A percentile compares a stretch with the other conserved stretches of the same genome.
Conservation (phyloP, 2,329 filamentous ascomycete species). For the Aspergillus niger region DNA sequence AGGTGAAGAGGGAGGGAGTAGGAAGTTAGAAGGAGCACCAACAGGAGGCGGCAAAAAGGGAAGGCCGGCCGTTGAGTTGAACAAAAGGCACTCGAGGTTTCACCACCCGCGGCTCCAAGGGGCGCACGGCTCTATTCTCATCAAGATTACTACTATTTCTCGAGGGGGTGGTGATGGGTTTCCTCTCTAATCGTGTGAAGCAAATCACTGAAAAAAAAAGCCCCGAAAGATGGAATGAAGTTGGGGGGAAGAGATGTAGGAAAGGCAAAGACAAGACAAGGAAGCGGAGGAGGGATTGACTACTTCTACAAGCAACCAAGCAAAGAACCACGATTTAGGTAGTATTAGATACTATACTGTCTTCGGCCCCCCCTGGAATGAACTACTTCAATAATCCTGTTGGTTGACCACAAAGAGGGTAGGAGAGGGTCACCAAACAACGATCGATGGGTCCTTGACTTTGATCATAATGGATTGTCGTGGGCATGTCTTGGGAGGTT, state of each 20-base stretch:
- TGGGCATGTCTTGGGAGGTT: constrained; percentile 1
- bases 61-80: neutral
- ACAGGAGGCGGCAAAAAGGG: constrained; percentile 15
- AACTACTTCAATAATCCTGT: neutral
- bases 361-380: neutral
- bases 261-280: too few relatives aligned
- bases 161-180: too few relatives aligned
- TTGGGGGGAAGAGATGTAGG: too few relatives aligned
- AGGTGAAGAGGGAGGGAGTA: constrained; percentile 9
- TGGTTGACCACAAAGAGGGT: neutral
- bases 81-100: constrained; percentile 9
- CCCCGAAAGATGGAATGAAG: too few relatives aligned
- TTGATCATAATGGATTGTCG: neutral
- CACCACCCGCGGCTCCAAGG: constrained; percentile 2
- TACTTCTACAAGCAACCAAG: too few relatives aligned
- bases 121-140: neutral
- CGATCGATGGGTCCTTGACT: neutral
- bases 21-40: constrained; percentile 12
- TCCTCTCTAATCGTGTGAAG: too few relatives aligned
- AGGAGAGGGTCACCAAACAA: neutral
- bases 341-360: neutral
- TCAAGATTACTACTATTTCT: neutral
- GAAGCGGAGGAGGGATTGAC: too few relatives aligned
- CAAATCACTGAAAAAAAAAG: too few relatives aligned
- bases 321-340: too few relatives aligned